A percentile compares a stretch with the other conserved stretches of the same genome.
These are phyloP conservation scores for Linderniella brevidens DNA, from an alignment of 257 asterid species.

Conservation along the genomic window DNA sequence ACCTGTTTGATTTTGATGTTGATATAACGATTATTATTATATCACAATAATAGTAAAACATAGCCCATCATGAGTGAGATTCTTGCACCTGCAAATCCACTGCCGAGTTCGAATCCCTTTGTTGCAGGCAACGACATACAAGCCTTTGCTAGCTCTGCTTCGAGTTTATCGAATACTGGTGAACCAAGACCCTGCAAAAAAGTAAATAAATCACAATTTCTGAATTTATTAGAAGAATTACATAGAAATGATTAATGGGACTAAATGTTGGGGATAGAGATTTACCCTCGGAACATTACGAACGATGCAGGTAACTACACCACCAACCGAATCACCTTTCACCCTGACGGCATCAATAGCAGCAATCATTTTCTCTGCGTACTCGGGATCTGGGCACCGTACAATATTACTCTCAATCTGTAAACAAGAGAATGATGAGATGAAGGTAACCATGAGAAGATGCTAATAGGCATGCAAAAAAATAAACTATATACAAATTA, in stretches of 20 bases:
- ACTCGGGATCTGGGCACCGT: constrained; percentile 86
- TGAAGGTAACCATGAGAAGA: too few relatives aligned
- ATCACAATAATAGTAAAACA: too few relatives aligned
- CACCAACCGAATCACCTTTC: constrained; percentile 95
- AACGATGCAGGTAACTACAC: constrained; percentile 92
- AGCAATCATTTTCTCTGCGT: constrained; percentile 93
- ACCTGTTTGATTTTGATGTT: constrained; percentile 27
- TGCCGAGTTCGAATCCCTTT: constrained; percentile 92
- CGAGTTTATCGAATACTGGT: constrained; percentile 96
- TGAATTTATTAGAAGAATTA: background rate
- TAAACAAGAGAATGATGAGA: background rate
- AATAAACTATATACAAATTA: too few relatives aligned
- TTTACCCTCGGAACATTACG: constrained; percentile 84
- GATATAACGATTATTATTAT: constrained; percentile 2
- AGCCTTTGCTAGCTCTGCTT: constrained; percentile 95
- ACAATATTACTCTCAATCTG: constrained; percentile 87
- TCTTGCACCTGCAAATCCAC: constrained; percentile 76
- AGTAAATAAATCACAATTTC: background rate
- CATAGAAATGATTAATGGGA: background rate
- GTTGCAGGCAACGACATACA: constrained; percentile 91
- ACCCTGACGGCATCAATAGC: constrained; percentile 92
- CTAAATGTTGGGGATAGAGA: background rate
- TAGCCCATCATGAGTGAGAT: background rate
- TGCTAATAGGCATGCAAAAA: background rate
- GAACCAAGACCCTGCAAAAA: constrained; percentile 77